Evolutionary conservation across 768 basidiomycete genomes (phyloP), one percentile per base, ranked within the genome.

Genomic region (Pleurotus salmoneostramineus): DNA sequence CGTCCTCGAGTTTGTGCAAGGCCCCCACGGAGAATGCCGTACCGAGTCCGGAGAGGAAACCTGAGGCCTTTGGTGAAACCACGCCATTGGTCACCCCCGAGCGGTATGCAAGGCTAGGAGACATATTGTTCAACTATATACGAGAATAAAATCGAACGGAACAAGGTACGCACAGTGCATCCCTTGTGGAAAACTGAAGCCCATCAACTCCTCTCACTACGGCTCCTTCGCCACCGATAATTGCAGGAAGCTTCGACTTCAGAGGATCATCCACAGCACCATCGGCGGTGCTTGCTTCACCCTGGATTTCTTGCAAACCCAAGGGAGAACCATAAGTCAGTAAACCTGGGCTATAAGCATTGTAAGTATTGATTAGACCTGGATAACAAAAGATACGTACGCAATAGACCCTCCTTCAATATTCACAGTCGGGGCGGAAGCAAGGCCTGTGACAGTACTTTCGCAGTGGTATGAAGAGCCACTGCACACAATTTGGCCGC

Each of bases 181-280:
- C 81, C 57, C 86, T 82, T 14, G 85, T 81, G 1, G 77, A 77
- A 64, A 88, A 92, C 58, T 81, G 79, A 34, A 91, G 76, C 0
- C 93, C 92, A 65, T 95, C 92, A 3, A 80, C 80, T 6, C 89
- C 93, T 35, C 77, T 77, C 21, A 77, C 74, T 50, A 76, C 57
- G 14, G 72, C 69, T 4, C 74, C 72, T 27, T 74, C 68, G 6
- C 73, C 71, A 8, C 78, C 78, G 10, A 84, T 63, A 51, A 83
- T 69, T 5, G 63, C 62, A 3, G 83, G 80, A 3, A 79, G 65
- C 8, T 72, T 66, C 2, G 68, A 61, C 62, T 66, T 62, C 68
- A 83, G 59, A 17, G 79, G 74, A 59, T 84, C 82, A 49, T 72
- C 72, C 4, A 83, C 78, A 17, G 64, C 58, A 2, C 89, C 89